These are phyloP conservation scores for Ustilago vetiveriae DNA, from an alignment of 1,284 basidiomycete species.

Conservation along the genomic window DNA sequence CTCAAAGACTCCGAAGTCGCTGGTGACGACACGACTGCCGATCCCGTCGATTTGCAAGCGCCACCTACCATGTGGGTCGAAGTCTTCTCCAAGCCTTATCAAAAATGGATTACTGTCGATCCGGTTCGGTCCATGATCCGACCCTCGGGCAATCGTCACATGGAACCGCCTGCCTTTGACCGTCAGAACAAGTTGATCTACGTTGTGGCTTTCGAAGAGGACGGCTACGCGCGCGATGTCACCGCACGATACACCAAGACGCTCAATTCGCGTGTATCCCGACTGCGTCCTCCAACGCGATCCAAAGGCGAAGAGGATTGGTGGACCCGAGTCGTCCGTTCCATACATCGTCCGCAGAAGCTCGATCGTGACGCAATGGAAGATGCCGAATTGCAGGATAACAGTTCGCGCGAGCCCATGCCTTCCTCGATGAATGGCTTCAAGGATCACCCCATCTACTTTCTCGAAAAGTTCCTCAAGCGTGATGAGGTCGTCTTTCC, in stretches of 20 bases:
- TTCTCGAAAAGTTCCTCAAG: conserved; percentile 86
- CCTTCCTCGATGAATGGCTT: conserved; percentile 88
- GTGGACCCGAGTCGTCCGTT: conserved; percentile 73
- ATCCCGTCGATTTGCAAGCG: conserved; percentile 63
- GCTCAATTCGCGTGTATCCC: conserved; percentile 82
- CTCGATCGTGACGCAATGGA: conserved; percentile 86
- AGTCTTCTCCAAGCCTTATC: conserved; percentile 90
- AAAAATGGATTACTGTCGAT: conserved; percentile 91
- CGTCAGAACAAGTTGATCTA: conserved; percentile 89
- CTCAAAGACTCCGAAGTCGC: conserved; percentile 50
- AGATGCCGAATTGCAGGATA: conserved; percentile 86
- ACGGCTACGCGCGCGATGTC: conserved; percentile 72
- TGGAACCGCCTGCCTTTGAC: conserved; percentile 77
- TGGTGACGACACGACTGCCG: conserved; percentile 54
- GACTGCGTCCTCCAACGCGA: conserved; percentile 77
- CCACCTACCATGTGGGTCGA: conserved; percentile 98
- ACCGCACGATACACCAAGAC: conserved; percentile 76
- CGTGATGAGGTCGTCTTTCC: conserved; percentile 87
- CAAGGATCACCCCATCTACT: conserved; percentile 95
- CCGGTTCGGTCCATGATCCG: conserved; percentile 74
- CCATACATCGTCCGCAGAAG: conserved; percentile 68
- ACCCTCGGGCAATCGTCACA: conserved; percentile 68
- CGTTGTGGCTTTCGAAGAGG: conserved; percentile 91
- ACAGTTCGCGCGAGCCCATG: conserved; percentile 89
- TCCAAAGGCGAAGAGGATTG: conserved; percentile 77